These are phyloP conservation scores for Aspergillus sp. DNA, from an alignment of 2,329 filamentous ascomycete genomes.

Conservation along the genomic window DNA sequence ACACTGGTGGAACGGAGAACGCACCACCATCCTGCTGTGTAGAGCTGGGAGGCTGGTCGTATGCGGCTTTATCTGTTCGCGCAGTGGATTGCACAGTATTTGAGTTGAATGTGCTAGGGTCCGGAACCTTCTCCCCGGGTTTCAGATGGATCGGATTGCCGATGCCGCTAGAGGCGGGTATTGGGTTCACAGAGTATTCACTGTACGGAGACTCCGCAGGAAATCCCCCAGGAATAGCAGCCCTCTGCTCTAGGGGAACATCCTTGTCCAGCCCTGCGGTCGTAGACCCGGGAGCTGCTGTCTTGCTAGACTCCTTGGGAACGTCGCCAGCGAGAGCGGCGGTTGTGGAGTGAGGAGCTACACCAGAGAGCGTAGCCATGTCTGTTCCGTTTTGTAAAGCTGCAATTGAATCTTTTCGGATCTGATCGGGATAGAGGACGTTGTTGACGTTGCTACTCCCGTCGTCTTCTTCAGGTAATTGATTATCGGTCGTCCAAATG, in stretches of 20 bases:
- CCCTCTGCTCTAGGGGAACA: constrained; percentile 64
- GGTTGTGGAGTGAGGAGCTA: constrained; percentile 72
- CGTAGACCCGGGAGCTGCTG: constrained; percentile 69
- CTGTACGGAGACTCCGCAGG: constrained; percentile 33
- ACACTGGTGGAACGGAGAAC: constrained; percentile 59
- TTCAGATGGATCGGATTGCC: constrained; percentile 81
- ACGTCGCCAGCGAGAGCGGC: constrained; percentile 54
- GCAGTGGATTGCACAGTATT: constrained; percentile 72
- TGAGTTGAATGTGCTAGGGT: constrained; percentile 64
- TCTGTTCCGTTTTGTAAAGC: constrained; percentile 27
- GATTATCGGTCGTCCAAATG: constrained; percentile 82
- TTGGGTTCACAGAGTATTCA: constrained; percentile 64
- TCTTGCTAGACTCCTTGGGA: constrained; percentile 35
- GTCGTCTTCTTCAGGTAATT: constrained; percentile 81
- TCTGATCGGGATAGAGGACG: constrained; percentile 77
- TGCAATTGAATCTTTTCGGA: constrained; percentile 45
- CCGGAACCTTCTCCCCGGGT: constrained; percentile 80
- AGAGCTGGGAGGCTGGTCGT: constrained; percentile 71
- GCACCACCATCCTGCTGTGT: constrained; percentile 45
- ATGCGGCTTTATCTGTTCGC: constrained; percentile 78
- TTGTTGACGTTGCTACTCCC: constrained; percentile 88
- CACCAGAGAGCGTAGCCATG: constrained; percentile 58
- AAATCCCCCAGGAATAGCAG: constrained; percentile 55
- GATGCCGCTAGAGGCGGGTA: constrained; percentile 60
- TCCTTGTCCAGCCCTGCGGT: constrained; percentile 71